A percentile compares a stretch with the other conserved stretches of the same genome.
These are phyloP conservation scores for Pogostemon cablin DNA, from an alignment of 257 asterid genomes.

Conservation along the genomic window DNA sequence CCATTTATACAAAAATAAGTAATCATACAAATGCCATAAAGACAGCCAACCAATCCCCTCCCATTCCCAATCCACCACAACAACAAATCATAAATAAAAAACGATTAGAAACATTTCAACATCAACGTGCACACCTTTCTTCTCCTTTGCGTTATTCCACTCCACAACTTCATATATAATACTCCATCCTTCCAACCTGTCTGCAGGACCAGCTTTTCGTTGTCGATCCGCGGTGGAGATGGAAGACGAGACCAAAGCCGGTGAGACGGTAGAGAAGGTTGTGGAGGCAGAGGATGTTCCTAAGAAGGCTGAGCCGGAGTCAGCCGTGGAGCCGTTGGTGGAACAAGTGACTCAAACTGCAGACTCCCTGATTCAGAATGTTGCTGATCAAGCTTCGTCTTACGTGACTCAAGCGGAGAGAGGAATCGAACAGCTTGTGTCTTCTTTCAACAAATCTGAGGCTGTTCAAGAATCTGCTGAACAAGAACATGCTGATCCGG, in stretches of 20 bases:
- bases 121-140: constrained; percentile 9
- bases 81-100: not conserved
- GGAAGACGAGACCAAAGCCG: constrained; percentile 31
- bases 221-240: not conserved
- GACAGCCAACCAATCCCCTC: constrained; percentile 5
- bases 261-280: not conserved
- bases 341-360: constrained; percentile 23
- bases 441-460: constrained; percentile 31
- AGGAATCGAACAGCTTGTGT: constrained; percentile 5
- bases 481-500: constrained; percentile 14
- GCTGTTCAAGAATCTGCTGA: constrained; percentile 15
- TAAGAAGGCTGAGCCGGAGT: not conserved
- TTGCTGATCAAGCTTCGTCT: constrained; percentile 20
- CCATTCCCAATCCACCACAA: not conserved
- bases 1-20: not conserved
- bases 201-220: not conserved
- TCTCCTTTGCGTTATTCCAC: not conserved
- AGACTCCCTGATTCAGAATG: constrained; percentile 22
- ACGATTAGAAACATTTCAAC: not conserved
- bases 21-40: constrained; percentile 4
- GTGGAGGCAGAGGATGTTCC: constrained; percentile 1
- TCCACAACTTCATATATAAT: not conserved
- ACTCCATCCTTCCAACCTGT: not conserved
- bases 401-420: constrained; percentile 19
- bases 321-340: constrained; percentile 22